These are phyloP conservation scores for Wallacemonas sp. DNA, from an alignment of 208 protist genomes.

Conservation along the genomic window DNA sequence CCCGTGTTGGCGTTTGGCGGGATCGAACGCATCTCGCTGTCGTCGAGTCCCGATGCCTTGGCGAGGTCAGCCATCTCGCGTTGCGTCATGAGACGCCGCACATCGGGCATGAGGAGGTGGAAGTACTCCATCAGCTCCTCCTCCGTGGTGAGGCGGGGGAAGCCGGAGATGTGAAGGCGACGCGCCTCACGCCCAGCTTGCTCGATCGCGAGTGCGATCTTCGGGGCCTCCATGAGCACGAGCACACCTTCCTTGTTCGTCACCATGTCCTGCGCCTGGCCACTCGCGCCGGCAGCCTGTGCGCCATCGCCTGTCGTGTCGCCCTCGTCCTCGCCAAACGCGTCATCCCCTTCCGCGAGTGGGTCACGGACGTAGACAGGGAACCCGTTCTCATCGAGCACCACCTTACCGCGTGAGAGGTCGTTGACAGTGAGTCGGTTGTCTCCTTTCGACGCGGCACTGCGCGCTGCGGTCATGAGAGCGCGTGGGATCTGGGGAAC, in stretches of 20 bases:
- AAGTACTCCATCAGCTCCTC: constrained; percentile 78
- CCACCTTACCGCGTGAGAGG: constrained; percentile 2
- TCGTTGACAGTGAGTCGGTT: not conserved
- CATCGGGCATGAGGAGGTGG: constrained; percentile 60
- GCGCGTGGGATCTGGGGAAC: constrained; percentile 45
- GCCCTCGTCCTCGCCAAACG: no score
- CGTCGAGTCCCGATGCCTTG: constrained; percentile 24
- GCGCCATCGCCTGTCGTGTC: no score
- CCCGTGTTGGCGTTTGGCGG: constrained; percentile 58
- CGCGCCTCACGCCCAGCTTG: constrained; percentile 66
- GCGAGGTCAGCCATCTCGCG: constrained; percentile 62
- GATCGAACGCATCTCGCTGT: constrained; percentile 58
- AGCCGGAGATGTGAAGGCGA: constrained; percentile 81
- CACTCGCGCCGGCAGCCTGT: not conserved
- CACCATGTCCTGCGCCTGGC: not conserved
- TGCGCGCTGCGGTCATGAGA: constrained; percentile 29
- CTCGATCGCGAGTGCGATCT: constrained; percentile 67
- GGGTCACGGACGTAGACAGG: not conserved
- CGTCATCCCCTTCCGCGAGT: not conserved
- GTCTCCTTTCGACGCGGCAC: constrained; percentile 10
- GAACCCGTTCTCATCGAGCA: constrained; percentile 13
- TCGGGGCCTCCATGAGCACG: constrained; percentile 62
- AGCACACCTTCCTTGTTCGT: constrained; percentile 26
- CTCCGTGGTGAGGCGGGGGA: constrained; percentile 52
- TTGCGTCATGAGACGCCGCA: constrained; percentile 71